These are phyloP conservation scores for Scheffersomyces illinoinensis DNA, from an alignment of 1,139 yeast genomes.

Conservation along the genomic window DNA sequence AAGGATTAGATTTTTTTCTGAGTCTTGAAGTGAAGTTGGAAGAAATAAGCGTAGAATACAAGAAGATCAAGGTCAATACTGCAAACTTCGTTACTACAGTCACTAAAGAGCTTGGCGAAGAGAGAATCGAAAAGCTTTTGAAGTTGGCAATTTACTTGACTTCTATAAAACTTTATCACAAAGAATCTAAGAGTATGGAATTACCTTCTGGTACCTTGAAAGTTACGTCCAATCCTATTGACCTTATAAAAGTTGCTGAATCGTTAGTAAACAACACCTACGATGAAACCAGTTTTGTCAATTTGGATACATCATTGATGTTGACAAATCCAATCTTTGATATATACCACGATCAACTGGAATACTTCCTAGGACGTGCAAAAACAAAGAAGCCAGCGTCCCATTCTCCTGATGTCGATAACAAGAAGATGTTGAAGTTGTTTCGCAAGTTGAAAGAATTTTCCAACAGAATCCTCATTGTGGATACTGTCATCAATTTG, in stretches of 20 bases:
- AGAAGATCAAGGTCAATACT: constrained; percentile 16
- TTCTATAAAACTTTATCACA: constrained; percentile 30
- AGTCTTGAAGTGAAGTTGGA: constrained; percentile 26
- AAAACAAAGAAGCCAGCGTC: constrained; percentile 3
- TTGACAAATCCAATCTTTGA: constrained; percentile 37
- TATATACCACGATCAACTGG: constrained; percentile 42
- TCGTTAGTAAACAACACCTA: constrained; percentile 11
- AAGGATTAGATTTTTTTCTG: constrained; percentile 5
- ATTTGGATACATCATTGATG: constrained; percentile 11
- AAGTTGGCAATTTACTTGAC: constrained; percentile 22
- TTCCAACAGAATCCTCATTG: constrained; percentile 28
- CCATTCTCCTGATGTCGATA: not conserved
- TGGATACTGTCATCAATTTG: constrained; percentile 30
- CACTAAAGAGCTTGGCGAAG: constrained; percentile 12
- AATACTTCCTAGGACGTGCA: constrained; percentile 10
- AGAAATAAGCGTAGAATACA: constrained; percentile 27
- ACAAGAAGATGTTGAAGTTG: constrained; percentile 9
- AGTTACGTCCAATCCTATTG: constrained; percentile 11
- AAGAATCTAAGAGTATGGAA: constrained; percentile 33
- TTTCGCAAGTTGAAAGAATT: constrained; percentile 17
- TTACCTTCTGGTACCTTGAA: constrained; percentile 36
- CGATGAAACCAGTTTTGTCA: constrained; percentile 9
- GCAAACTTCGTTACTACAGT: constrained; percentile 23
- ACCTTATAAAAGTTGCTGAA: constrained; percentile 9
- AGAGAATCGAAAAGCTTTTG: constrained; percentile 9